These are phyloP conservation scores for Coniophora puteana DNA, from an alignment of 1,284 basidiomycete genomes.

Conservation along the genomic window DNA sequence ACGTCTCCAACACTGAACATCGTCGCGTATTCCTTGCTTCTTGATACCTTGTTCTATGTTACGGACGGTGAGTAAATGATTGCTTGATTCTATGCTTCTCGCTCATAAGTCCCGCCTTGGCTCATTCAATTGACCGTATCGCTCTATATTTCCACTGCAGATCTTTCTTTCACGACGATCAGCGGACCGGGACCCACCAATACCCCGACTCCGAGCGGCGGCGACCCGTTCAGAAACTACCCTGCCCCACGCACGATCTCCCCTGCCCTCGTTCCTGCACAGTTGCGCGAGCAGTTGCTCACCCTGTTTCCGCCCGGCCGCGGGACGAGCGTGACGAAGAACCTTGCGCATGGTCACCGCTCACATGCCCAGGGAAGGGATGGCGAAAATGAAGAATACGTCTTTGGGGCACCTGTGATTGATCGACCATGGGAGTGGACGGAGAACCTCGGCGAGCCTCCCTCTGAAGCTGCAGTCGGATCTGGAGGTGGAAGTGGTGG, in stretches of 20 bases:
- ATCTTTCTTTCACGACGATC: conserved; percentile 26
- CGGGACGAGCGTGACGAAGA: conserved; percentile 45
- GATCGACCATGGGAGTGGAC: conserved; percentile 85
- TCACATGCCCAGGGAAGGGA: too few species aligned
- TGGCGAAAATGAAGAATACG: conserved; percentile 38
- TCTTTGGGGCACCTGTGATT: conserved; percentile 50
- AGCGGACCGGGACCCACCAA: too few species aligned
- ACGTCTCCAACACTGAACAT: conserved; percentile 47
- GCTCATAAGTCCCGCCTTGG: background rate
- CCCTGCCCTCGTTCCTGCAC: conserved; percentile 51
- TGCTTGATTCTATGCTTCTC: background rate
- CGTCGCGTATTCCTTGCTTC: conserved; percentile 57
- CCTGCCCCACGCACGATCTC: conserved; percentile 50
- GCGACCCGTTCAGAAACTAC: conserved; percentile 66
- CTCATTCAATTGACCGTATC: conserved; percentile 22
- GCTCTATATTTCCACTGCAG: conserved; percentile 62
- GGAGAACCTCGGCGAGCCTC: conserved; percentile 67
- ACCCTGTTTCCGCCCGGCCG: conserved; percentile 45
- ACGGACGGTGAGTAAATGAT: conserved; percentile 56
- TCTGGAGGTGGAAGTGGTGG: background rate
- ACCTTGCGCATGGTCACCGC: conserved; percentile 55
- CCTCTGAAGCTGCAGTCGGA: conserved; percentile 17
- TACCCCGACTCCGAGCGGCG: too few species aligned
- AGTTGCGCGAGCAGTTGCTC: conserved; percentile 52
- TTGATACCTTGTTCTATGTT: conserved; percentile 71